Evolutionary conservation across 192 early-diverging fungal genomes (phyloP).

Genomic region (Coemansia sp.): DNA sequence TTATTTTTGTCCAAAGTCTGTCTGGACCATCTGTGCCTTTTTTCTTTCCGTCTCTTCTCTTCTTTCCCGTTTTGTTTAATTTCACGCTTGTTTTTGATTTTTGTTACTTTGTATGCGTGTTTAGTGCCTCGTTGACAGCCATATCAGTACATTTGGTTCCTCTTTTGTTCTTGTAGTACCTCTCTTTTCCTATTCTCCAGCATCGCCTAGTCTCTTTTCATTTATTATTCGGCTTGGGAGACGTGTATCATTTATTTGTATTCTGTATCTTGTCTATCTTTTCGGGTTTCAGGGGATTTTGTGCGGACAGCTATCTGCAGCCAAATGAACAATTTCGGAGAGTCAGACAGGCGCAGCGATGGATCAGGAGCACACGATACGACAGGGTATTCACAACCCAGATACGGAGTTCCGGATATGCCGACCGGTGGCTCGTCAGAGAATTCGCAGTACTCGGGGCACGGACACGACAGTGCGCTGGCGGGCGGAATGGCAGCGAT

Average conservation of each 20-base stretch:
- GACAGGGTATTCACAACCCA: constrained; percentile 1
- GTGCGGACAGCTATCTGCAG: background rate
- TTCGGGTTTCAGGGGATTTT: background rate
- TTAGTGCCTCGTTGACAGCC: background rate
- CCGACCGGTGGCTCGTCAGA: constrained; percentile 4
- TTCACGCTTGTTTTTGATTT: constrained; percentile 8
- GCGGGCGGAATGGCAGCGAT: constrained; percentile 11
- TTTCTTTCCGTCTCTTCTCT: constrained; percentile 5
- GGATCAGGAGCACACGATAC: constrained; percentile 4
- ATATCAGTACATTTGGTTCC: constrained; percentile 4
- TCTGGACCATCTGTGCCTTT: constrained; percentile 2
- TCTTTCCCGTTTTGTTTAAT: constrained; percentile 9
- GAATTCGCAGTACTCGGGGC: constrained; percentile 13
- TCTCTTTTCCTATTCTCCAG: background rate
- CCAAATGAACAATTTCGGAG: constrained; percentile 10
- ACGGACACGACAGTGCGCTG: constrained; percentile 1
- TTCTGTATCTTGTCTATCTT: background rate
- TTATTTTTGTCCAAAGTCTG: constrained; percentile 14
- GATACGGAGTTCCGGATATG: constrained; percentile 8
- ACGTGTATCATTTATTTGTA: background rate
- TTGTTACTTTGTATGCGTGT: background rate
- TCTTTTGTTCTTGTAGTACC: background rate
- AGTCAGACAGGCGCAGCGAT: constrained; percentile 10
- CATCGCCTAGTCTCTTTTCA: background rate
- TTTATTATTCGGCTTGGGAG: background rate